Percentiles rank a stretch among this genome's conserved stretches.
These are phyloP conservation scores for Boletus hoseneyae DNA, from an alignment of 1,284 basidiomycete genomes.

Conservation along the genomic window DNA sequence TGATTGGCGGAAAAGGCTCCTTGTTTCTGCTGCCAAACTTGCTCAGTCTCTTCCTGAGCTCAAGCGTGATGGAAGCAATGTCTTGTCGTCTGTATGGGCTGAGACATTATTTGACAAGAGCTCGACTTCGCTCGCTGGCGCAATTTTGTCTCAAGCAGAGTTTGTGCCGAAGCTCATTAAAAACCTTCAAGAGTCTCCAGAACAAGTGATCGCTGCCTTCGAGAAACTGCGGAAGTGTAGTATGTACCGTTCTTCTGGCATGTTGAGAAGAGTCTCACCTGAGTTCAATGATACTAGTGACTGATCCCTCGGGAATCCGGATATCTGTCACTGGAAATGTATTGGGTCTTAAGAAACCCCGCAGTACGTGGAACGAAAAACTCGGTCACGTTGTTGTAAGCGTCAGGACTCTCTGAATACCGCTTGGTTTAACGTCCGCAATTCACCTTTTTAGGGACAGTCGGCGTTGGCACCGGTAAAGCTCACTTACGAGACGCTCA, in stretches of 20 bases:
- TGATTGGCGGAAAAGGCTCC: constrained; percentile 52
- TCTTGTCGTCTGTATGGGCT: constrained; percentile 73
- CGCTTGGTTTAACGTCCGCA: background rate
- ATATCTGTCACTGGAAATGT: constrained; percentile 90
- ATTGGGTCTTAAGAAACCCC: constrained; percentile 66
- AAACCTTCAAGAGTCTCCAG: constrained; percentile 73
- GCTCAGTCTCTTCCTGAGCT: constrained; percentile 90
- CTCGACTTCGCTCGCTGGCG: constrained; percentile 73
- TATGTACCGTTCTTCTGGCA: constrained; percentile 39
- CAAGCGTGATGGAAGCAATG: constrained; percentile 86
- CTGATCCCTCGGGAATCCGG: constrained; percentile 76
- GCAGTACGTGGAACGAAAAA: constrained; percentile 68
- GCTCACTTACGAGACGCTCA: constrained; percentile 69
- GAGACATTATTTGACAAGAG: constrained; percentile 68
- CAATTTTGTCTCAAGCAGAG: constrained; percentile 73
- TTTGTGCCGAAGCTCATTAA: constrained; percentile 77
- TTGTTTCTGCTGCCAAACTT: constrained; percentile 85
- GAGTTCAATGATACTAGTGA: constrained; percentile 48
- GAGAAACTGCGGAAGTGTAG: constrained; percentile 68
- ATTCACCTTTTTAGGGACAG: constrained; percentile 38
- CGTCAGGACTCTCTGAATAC: background rate
- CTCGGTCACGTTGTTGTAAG: constrained; percentile 59
- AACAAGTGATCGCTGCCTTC: constrained; percentile 68
- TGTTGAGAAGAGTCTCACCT: background rate
- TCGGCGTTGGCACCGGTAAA: constrained; percentile 66